These are phyloP conservation scores for Polytrichum commune DNA, from an alignment of 225 moss, liverwort and hornwort species.

Conservation along the genomic window DNA sequence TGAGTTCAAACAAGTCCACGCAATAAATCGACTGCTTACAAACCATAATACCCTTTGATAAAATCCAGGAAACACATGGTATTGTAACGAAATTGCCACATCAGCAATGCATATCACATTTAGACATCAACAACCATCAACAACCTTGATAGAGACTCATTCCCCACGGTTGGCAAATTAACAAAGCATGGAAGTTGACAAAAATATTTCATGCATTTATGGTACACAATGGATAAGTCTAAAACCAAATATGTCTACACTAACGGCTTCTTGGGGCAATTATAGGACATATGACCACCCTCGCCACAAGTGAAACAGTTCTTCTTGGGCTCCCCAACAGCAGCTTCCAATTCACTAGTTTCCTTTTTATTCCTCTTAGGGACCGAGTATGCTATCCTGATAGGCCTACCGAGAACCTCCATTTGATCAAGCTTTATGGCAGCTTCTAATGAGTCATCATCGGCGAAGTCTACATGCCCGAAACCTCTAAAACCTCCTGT, in stretches of 20 bases:
- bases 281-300: slow-evolving; percentile 68
- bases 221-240: no score
- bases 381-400: slow-evolving; percentile 86
- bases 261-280: slow-evolving; percentile 45
- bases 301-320: slow-evolving; percentile 69
- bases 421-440: slow-evolving; percentile 74
- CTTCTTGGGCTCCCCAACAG: slow-evolving; percentile 10
- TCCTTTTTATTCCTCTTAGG: slow-evolving; percentile 30
- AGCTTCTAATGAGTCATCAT: slow-evolving; percentile 74
- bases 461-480: slow-evolving; percentile 75
- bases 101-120: no score
- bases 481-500: slow-evolving; percentile 73
- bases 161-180: no score
- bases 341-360: background rate
- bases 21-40: no score
- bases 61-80: no score
- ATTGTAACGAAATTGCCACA: no score
- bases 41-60: no score
- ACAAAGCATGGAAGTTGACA: no score
- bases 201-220: no score
- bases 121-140: no score
- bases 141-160: no score
- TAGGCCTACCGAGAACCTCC: slow-evolving; percentile 52
- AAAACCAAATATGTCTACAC: background rate
- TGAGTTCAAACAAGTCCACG: no score